These are phyloP conservation scores for Russula sp. DNA, from an alignment of 768 basidiomycete species.

Conservation along the genomic window DNA sequence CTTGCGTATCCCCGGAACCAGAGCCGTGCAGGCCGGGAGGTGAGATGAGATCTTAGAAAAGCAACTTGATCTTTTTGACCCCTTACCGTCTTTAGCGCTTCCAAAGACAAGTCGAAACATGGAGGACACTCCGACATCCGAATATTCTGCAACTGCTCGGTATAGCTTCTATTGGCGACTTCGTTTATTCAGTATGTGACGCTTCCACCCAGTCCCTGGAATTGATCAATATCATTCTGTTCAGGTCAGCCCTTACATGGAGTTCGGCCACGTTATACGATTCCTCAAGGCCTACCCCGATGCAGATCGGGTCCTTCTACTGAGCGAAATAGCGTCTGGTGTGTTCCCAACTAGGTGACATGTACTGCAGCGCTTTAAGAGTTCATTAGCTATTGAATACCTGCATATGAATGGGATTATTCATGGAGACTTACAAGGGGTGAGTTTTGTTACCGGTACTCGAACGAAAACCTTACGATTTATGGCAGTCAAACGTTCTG, in stretches of 20 bases:
- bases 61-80: not conserved
- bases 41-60: not conserved
- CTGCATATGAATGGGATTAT: constrained; percentile 21
- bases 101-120: constrained; percentile 26
- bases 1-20: constrained; percentile 24
- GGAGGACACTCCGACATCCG: constrained; percentile 25
- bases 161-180: constrained; percentile 18
- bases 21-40: constrained; percentile 18
- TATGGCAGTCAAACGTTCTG: constrained; percentile 19
- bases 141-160: constrained; percentile 26
- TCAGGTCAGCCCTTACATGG: constrained; percentile 24
- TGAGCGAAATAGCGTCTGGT: constrained; percentile 24
- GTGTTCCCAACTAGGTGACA: not conserved
- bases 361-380: not conserved
- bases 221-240: not conserved
- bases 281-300: constrained; percentile 15
- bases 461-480: not conserved
- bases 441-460: not conserved
- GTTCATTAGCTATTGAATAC: constrained; percentile 20
- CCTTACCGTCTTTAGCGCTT: constrained; percentile 16
- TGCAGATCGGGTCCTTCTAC: constrained; percentile 15
- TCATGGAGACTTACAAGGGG: constrained; percentile 26
- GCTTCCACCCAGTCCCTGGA: no score
- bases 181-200: constrained; percentile 22
- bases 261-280: constrained; percentile 15